Evolutionary conservation across 2,329 filamentous ascomycete genomes (phyloP).

Genomic region (Epichloe sp.): DNA sequence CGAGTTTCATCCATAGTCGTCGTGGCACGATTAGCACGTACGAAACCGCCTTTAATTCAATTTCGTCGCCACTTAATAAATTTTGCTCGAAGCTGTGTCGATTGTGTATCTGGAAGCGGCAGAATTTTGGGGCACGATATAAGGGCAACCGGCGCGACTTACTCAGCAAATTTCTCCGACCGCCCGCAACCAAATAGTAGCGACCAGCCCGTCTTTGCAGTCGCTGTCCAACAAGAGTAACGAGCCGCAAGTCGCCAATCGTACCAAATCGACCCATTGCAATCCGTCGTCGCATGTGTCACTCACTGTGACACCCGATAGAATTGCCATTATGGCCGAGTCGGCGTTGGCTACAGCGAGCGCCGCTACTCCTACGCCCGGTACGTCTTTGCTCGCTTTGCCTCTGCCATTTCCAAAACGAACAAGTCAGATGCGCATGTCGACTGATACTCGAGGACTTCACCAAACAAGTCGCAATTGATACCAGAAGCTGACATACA

Average conservation of each 20-base stretch:
- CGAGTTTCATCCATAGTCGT: no score
- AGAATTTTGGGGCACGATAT: conserved; percentile 27
- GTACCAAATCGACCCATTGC: background rate
- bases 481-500: background rate
- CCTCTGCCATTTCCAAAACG: background rate
- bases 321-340: conserved; percentile 28
- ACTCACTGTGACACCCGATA: conserved; percentile 13
- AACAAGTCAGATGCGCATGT: background rate
- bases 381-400: conserved; percentile 15
- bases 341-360: conserved; percentile 23
- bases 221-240: conserved; percentile 6
- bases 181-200: conserved; percentile 18
- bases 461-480: background rate
- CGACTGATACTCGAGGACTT: background rate
- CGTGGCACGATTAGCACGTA: no score
- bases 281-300: conserved; percentile 10
- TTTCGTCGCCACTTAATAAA: conserved; percentile 4
- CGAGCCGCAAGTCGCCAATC: background rate
- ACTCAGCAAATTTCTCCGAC: conserved; percentile 30
- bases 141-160: conserved; percentile 24
- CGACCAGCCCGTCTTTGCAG: conserved; percentile 8
- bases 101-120: conserved; percentile 26
- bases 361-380: conserved; percentile 21
- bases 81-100: conserved; percentile 13
- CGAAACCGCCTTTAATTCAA: background rate